phyloP scores from a whole-genome alignment of 805 yeast genomes.

The Teunomyces funiuensis region DNA sequence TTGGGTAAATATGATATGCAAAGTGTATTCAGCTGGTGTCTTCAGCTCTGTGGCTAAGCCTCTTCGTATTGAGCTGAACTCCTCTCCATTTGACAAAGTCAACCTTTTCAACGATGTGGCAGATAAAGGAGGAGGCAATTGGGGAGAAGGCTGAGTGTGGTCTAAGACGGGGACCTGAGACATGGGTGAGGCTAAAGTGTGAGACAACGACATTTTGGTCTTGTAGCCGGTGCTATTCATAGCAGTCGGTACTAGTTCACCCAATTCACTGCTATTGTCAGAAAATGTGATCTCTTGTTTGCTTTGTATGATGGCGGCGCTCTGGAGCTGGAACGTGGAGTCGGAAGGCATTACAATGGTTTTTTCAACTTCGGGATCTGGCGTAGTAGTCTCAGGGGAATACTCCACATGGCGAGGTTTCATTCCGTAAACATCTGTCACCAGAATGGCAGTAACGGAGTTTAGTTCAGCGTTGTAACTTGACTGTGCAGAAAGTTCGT shows the following conservation, averaged over 20 bases:
- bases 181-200: slow-evolving; percentile 23
- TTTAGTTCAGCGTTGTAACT: slow-evolving; percentile 6
- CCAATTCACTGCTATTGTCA: slow-evolving; percentile 1
- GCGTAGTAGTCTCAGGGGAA: background rate
- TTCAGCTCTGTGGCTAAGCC: slow-evolving; percentile 56
- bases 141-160: slow-evolving; percentile 34
- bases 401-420: slow-evolving; percentile 6
- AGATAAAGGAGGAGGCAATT: slow-evolving; percentile 33
- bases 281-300: slow-evolving; percentile 6
- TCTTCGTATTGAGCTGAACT: slow-evolving; percentile 31
- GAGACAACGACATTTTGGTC: slow-evolving; percentile 11
- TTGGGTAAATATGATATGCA: slow-evolving; percentile 92
- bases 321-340: slow-evolving; percentile 15
- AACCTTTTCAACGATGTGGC: slow-evolving; percentile 24
- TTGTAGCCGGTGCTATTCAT: slow-evolving; percentile 1
- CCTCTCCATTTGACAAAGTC: slow-evolving; percentile 34
- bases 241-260: background rate
- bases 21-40: slow-evolving; percentile 83
- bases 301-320: slow-evolving; percentile 14
- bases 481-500: slow-evolving; percentile 4
- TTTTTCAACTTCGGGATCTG: background rate
- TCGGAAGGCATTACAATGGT: background rate
- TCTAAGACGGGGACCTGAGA: slow-evolving; percentile 14
- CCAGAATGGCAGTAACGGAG: slow-evolving; percentile 6
- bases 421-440: background rate